These are phyloP conservation scores for Cajanus cajan DNA, from an alignment of 306 rosid genomes.

Conservation along the genomic window DNA sequence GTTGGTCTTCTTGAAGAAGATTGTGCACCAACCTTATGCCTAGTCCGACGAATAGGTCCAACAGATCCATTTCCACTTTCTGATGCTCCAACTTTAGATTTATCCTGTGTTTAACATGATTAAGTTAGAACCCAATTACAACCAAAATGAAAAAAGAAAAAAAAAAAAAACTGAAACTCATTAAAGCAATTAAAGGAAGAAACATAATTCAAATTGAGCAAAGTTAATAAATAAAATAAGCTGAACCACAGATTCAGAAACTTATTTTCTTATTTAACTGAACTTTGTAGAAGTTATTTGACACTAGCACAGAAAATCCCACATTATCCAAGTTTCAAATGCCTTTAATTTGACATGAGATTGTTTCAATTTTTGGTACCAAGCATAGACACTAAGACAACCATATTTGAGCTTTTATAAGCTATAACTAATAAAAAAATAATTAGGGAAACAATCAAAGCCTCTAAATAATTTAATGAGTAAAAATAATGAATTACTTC, in stretches of 20 bases:
- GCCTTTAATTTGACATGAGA: background rate
- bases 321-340: background rate
- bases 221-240: background rate
- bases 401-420: background rate
- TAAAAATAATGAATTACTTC: background rate
- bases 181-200: background rate
- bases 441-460: background rate
- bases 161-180: background rate
- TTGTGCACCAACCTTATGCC: conserved; percentile 48
- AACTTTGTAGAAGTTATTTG: no score
- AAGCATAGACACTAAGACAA: background rate
- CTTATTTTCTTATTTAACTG: background rate
- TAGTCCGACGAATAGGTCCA: conserved; percentile 71
- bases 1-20: conserved; percentile 48
- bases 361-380: background rate
- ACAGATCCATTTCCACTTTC: conserved; percentile 64
- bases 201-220: background rate
- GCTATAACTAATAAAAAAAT: background rate
- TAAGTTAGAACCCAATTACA: conserved; percentile 3
- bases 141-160: background rate
- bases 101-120: conserved; percentile 41
- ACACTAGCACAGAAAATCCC: background rate
- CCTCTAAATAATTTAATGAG: background rate
- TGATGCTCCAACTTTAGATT: conserved; percentile 42
- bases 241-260: background rate